Evolutionary conservation across 805 yeast genomes (phyloP).

Genomic region (Yarrowia sp.): DNA sequence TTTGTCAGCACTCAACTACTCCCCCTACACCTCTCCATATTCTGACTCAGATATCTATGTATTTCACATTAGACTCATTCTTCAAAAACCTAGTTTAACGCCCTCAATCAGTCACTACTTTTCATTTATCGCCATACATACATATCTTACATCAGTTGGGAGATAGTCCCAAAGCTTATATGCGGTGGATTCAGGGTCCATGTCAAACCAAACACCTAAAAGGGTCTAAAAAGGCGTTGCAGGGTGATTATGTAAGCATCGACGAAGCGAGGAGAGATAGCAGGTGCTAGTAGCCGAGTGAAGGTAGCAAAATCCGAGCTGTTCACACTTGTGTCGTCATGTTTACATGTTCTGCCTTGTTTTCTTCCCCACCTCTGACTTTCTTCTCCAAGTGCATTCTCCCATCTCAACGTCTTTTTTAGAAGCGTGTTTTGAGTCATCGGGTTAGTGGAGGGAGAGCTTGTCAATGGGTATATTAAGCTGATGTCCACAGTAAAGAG

Average conservation of each 20-base stretch:
- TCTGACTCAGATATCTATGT: slow-evolving; percentile 31
- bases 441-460: slow-evolving; percentile 4
- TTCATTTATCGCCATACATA: slow-evolving; percentile 31
- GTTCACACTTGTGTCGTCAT: too few species aligned
- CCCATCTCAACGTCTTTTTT: slow-evolving; percentile 2
- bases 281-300: background rate
- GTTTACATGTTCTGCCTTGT: too few species aligned
- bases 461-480: too few species aligned
- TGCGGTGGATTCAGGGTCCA: background rate
- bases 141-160: slow-evolving; percentile 30
- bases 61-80: slow-evolving; percentile 12
- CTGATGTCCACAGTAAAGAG: too few species aligned
- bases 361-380: too few species aligned
- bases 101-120: slow-evolving; percentile 21
- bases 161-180: slow-evolving; percentile 16
- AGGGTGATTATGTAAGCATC: too few species aligned
- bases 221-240: too few species aligned
- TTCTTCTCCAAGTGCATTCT: background rate
- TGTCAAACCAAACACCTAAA: slow-evolving; percentile 4
- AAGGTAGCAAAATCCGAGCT: background rate
- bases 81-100: background rate
- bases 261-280: background rate
- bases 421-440: slow-evolving; percentile 2
- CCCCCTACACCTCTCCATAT: background rate
- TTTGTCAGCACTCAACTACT: too few species aligned